Conservation (phyloP, 2,329 filamentous ascomycete genomes). For the Fusarium guadeloupense region DNA sequence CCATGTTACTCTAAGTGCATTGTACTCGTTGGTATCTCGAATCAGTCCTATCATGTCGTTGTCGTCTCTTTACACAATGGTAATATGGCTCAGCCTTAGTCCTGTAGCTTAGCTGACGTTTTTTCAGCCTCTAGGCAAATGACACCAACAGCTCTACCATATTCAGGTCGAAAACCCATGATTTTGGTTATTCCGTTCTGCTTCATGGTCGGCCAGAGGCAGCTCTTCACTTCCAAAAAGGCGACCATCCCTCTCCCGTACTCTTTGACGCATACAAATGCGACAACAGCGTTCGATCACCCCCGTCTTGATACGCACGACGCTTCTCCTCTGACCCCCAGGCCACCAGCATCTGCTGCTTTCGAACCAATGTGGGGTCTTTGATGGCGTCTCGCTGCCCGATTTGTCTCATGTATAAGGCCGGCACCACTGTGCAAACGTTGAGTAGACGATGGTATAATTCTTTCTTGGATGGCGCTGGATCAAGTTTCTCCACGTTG, state of each 20-base stretch:
- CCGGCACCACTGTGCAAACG: constrained; percentile 49
- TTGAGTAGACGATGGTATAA: constrained; percentile 46
- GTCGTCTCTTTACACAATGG: too few relatives aligned
- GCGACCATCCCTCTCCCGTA: constrained; percentile 21
- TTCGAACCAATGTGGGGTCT: constrained; percentile 48
- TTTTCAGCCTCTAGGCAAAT: too few relatives aligned
- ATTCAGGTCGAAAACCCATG: too few relatives aligned
- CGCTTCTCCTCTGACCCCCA: constrained; percentile 50
- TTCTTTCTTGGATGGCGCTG: constrained; percentile 44
- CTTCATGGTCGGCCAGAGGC: too few relatives aligned
- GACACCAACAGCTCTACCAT: too few relatives aligned
- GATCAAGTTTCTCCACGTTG: constrained; percentile 46
- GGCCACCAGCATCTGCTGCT: constrained; percentile 52
- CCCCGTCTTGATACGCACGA: constrained; percentile 39
- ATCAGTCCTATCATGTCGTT: too few relatives aligned
- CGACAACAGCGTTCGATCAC: constrained; percentile 45
- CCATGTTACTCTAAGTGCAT: too few relatives aligned
- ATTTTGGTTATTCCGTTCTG: too few relatives aligned
- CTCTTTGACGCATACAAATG: constrained; percentile 42
- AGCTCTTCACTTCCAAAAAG: constrained; percentile 17
- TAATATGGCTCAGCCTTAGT: too few relatives aligned
- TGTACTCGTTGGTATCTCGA: too few relatives aligned
- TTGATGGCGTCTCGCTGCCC: constrained; percentile 48
- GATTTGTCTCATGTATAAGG: constrained; percentile 50
- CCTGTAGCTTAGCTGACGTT: too few relatives aligned